Evolutionary conservation across 2,329 filamentous ascomycete genomes (phyloP).

Genomic region (Venturiaceae sp.): DNA sequence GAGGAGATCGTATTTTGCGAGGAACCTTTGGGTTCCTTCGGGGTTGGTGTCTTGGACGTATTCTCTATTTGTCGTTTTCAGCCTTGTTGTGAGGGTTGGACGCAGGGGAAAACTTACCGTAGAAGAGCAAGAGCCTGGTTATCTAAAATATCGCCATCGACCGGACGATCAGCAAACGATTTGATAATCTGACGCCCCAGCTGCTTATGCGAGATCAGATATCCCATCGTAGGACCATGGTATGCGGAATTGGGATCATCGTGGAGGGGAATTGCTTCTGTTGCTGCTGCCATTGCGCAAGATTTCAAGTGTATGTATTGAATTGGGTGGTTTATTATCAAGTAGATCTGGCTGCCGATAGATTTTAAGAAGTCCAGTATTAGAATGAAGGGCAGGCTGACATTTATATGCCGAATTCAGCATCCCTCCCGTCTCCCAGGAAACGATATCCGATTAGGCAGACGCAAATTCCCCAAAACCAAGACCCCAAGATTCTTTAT

Average conservation of each 20-base stretch:
- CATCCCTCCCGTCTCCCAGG: too few relatives aligned
- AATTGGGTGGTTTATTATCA: neutral
- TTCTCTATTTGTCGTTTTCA: neutral
- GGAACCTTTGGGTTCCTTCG: neutral
- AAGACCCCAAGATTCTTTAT: too few relatives aligned
- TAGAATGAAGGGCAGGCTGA: too few relatives aligned
- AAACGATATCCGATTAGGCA: too few relatives aligned
- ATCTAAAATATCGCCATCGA: neutral
- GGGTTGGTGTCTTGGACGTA: neutral
- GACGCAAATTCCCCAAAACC: too few relatives aligned
- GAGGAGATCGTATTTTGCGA: neutral
- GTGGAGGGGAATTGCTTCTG: neutral
- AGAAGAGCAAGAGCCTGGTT: neutral
- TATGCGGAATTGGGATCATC: neutral
- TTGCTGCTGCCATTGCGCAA: neutral
- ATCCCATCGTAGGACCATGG: neutral
- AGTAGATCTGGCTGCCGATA: neutral
- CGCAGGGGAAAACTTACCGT: neutral
- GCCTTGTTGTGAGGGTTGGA: neutral
- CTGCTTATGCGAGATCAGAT: neutral
- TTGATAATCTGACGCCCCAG: neutral
- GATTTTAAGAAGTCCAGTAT: neutral
- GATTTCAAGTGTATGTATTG: neutral
- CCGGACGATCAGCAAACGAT: neutral
- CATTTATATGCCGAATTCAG: too few relatives aligned